Conservation (phyloP, 116 monocot genomes). For the Trichopus zeylanicus region DNA sequence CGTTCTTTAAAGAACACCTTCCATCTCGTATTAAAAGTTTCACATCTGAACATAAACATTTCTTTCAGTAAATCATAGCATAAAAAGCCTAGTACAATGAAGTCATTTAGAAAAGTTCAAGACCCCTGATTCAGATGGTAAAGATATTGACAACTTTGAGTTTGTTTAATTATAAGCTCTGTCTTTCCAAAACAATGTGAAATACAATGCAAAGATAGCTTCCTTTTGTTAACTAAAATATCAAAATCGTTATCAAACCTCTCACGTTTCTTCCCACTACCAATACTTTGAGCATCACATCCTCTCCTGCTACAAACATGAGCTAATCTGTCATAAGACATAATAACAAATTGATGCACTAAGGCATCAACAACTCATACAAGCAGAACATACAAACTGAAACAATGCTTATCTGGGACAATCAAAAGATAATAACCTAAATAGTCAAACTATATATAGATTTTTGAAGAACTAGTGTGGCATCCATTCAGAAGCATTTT, state of each 20-base stretch:
- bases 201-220: neutral
- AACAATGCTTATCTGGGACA: too few relatives aligned
- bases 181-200: neutral
- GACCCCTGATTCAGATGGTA: too few relatives aligned
- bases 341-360: neutral
- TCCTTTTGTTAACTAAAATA: neutral
- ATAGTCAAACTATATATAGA: neutral
- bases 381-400: neutral
- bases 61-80: neutral
- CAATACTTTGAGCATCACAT: slow-evolving; percentile 3
- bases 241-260: slow-evolving; percentile 36
- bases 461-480: neutral
- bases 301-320: slow-evolving; percentile 15
- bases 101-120: neutral
- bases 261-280: slow-evolving; percentile 38
- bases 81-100: neutral
- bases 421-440: neutral
- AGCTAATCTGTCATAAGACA: slow-evolving; percentile 18
- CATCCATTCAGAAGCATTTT: neutral
- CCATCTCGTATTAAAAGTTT: slow-evolving; percentile 44
- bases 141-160: neutral
- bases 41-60: slow-evolving; percentile 26
- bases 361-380: neutral
- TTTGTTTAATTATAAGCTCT: neutral
- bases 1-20: slow-evolving; percentile 43